Conservation (phyloP, 2,329 filamentous ascomycete genomes). For the Penicillium concentricum region DNA sequence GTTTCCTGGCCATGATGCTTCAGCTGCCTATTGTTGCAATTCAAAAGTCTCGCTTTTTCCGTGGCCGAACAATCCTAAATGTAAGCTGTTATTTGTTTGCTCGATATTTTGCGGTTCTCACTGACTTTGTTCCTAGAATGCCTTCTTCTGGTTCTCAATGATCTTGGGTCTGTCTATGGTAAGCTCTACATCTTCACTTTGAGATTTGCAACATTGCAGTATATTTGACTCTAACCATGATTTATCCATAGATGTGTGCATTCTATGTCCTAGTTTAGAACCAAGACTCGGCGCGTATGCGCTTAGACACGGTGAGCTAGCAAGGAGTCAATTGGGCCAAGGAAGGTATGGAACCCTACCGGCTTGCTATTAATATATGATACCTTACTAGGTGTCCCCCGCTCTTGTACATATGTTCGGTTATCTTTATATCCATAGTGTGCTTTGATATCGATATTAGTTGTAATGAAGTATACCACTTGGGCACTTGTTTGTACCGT, state of each 20-base stretch:
- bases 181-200: constrained; percentile 33
- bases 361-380: background rate
- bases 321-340: background rate
- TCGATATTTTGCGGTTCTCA: background rate
- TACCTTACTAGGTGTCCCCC: background rate
- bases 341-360: background rate
- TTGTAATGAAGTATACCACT: background rate
- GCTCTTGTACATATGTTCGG: background rate
- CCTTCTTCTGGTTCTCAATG: constrained; percentile 91
- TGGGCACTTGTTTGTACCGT: background rate
- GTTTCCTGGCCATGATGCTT: constrained; percentile 92
- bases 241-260: constrained; percentile 52
- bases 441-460: background rate
- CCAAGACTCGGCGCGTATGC: background rate
- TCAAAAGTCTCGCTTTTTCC: constrained; percentile 76
- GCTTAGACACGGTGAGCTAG: background rate
- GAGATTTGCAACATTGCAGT: background rate
- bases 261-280: constrained; percentile 54
- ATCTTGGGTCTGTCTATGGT: constrained; percentile 80
- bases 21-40: constrained; percentile 94
- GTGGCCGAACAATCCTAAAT: constrained; percentile 74
- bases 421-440: background rate
- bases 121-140: constrained; percentile 53
- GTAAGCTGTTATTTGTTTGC: constrained; percentile 32
- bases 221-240: background rate